Percentiles rank a stretch among this genome's conserved stretches.
These are phyloP conservation scores for Globisporangium nunn DNA, from an alignment of 352 stramenopile species.

Conservation along the genomic window DNA sequence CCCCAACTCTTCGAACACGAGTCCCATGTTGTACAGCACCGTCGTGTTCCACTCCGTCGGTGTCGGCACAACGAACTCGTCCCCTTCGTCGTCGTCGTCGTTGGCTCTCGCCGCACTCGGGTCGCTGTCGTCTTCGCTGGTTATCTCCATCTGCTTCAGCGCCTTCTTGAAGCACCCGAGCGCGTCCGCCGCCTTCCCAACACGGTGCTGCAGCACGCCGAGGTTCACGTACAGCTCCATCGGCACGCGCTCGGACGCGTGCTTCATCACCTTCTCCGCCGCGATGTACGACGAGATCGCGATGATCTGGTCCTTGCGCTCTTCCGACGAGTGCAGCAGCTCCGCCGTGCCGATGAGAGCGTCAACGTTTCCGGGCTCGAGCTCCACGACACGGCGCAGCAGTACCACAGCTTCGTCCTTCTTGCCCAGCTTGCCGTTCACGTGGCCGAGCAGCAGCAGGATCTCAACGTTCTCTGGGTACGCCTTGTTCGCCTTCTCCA, in stretches of 20 bases:
- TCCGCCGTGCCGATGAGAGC: constrained; percentile 78
- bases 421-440: constrained; percentile 79
- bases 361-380: constrained; percentile 82
- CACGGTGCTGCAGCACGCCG: constrained; percentile 74
- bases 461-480: constrained; percentile 87
- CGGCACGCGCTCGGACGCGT: constrained; percentile 67
- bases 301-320: constrained; percentile 85
- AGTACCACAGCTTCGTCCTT: constrained; percentile 74
- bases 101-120: constrained; percentile 13
- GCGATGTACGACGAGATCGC: constrained; percentile 88
- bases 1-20: constrained; percentile 91
- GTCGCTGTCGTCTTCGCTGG: constrained; percentile 11
- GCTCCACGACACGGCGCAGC: constrained; percentile 75
- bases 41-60: constrained; percentile 83
- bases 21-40: constrained; percentile 94
- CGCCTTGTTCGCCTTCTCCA: constrained; percentile 87
- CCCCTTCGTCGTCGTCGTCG: constrained; percentile 26
- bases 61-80: constrained; percentile 32
- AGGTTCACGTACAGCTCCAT: constrained; percentile 85
- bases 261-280: constrained; percentile 83
- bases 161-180: constrained; percentile 88
- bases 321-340: constrained; percentile 63
- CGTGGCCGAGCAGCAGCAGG: constrained; percentile 68
- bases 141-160: constrained; percentile 41
- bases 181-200: constrained; percentile 86